Percentiles rank a stretch among this genome's conserved stretches.
Evolutionary conservation across 2,329 filamentous ascomycete species (phyloP).

Genomic region (Didymella pinodella): DNA sequence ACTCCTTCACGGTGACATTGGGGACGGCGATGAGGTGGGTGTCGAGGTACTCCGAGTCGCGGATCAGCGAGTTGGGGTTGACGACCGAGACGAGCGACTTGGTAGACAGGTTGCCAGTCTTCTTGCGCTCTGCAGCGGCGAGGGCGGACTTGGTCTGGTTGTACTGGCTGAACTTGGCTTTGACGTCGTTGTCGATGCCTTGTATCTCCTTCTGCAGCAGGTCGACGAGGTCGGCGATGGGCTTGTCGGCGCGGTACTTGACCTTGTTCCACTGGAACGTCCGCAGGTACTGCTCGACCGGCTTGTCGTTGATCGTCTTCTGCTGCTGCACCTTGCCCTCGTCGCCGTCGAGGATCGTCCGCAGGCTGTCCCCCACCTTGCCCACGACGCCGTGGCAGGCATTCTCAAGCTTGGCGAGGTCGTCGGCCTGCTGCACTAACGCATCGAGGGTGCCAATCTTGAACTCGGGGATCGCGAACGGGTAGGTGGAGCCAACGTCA

Average conservation of each 20-base stretch:
- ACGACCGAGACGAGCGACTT: constrained; percentile 93
- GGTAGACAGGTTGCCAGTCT: constrained; percentile 92
- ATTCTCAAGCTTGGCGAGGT: constrained; percentile 85
- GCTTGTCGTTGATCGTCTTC: constrained; percentile 94
- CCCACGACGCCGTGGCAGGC: constrained; percentile 81
- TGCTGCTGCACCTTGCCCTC: constrained; percentile 83
- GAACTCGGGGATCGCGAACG: constrained; percentile 89
- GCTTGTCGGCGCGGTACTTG: constrained; percentile 92
- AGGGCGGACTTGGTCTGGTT: constrained; percentile 88
- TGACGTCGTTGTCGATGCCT: constrained; percentile 95
- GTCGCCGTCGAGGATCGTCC: constrained; percentile 81
- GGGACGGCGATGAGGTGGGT: constrained; percentile 94
- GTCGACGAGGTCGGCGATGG: constrained; percentile 85
- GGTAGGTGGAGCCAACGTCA: constrained; percentile 77
- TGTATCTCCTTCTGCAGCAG: constrained; percentile 90
- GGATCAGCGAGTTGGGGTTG: constrained; percentile 74
- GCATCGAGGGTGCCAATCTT: constrained; percentile 97
- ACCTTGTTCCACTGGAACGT: constrained; percentile 97
- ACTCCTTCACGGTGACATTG: constrained; percentile 81
- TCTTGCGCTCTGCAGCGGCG: constrained; percentile 80
- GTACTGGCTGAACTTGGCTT: constrained; percentile 92
- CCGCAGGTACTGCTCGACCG: constrained; percentile 91
- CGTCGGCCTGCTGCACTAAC: constrained; percentile 94
- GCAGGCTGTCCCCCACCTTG: constrained; percentile 88
- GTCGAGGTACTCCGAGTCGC: constrained; percentile 95